phyloP scores from a whole-genome alignment of 352 stramenopile species.

The Phytophthora hybrid region DNA sequence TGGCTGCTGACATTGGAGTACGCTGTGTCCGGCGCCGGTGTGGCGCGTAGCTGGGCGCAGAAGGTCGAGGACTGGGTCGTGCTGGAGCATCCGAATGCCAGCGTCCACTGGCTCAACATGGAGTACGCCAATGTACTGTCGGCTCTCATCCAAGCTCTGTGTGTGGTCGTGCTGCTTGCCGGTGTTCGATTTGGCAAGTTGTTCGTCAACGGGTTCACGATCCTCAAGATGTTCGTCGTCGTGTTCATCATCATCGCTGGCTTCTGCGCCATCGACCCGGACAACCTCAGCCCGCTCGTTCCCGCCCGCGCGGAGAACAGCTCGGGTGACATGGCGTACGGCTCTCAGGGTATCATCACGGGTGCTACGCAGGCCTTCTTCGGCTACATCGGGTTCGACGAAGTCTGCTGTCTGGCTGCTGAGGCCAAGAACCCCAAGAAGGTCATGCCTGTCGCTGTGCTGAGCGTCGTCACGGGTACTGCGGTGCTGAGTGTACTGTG shows the following conservation, averaged over 20 bases:
- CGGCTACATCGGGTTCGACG: constrained; percentile 95
- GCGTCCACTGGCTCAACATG: constrained; percentile 51
- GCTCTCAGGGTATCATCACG: constrained; percentile 74
- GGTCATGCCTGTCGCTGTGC: constrained; percentile 83
- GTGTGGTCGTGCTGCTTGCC: constrained; percentile 62
- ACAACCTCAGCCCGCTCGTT: constrained; percentile 83
- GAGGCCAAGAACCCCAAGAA: constrained; percentile 79
- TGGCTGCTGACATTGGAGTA: constrained; percentile 90
- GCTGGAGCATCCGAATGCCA: constrained; percentile 31
- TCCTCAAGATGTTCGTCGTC: constrained; percentile 75
- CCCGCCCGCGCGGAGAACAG: constrained; percentile 41
- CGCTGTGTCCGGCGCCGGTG: constrained; percentile 78
- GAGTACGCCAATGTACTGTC: constrained; percentile 54
- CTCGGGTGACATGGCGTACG: constrained; percentile 45
- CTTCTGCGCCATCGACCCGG: constrained; percentile 72
- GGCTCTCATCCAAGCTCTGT: constrained; percentile 60
- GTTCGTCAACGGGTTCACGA: constrained; percentile 80
- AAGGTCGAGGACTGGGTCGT: constrained; percentile 79
- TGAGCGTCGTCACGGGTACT: constrained; percentile 81
- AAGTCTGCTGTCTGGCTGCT: constrained; percentile 91
- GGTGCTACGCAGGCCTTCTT: constrained; percentile 92
- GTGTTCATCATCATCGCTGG: constrained; percentile 90
- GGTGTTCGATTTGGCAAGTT: constrained; percentile 83
- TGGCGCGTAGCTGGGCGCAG: constrained; percentile 90
- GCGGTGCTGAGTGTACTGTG: constrained; percentile 58